Percentiles rank a stretch among this genome's conserved stretches.
Conservation (phyloP, 1,284 basidiomycete genomes). For the Ustilago shanxiensis region DNA sequence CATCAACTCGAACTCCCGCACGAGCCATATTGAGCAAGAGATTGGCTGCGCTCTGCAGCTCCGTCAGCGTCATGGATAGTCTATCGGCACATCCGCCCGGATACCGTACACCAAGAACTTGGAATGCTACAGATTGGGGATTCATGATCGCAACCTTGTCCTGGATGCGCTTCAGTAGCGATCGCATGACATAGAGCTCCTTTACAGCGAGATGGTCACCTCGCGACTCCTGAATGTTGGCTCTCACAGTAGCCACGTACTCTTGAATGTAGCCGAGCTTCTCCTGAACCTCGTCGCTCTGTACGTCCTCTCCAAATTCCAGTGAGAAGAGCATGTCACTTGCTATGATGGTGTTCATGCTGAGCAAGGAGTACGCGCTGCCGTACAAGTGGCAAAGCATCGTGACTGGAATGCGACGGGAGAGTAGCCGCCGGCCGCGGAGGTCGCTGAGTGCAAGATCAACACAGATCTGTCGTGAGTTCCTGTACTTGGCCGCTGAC, state of each 20-base stretch:
- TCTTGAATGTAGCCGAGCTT: slow-evolving; percentile 47
- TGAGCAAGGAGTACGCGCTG: slow-evolving; percentile 45
- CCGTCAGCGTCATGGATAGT: slow-evolving; percentile 38
- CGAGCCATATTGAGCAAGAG: slow-evolving; percentile 48
- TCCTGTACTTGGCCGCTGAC: slow-evolving; percentile 23
- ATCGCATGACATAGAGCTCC: slow-evolving; percentile 49
- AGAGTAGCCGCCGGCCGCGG: slow-evolving; percentile 38
- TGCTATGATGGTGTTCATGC: slow-evolving; percentile 52
- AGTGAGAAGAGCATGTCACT: slow-evolving; percentile 44
- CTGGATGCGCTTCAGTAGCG: slow-evolving; percentile 44
- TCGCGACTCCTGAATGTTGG: slow-evolving; percentile 50
- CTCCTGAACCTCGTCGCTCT: slow-evolving; percentile 38
- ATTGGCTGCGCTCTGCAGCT: slow-evolving; percentile 43
- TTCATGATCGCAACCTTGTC: slow-evolving; percentile 44
- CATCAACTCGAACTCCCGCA: slow-evolving; percentile 43
- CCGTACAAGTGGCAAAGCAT: slow-evolving; percentile 49
- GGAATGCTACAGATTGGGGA: slow-evolving; percentile 43
- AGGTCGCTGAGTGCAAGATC: slow-evolving; percentile 39
- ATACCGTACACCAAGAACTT: slow-evolving; percentile 42
- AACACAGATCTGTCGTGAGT: slow-evolving; percentile 46
- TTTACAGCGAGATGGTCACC: slow-evolving; percentile 48
- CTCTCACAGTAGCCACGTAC: slow-evolving; percentile 39
- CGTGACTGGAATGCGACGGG: slow-evolving; percentile 40
- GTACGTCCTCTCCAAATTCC: slow-evolving; percentile 29
- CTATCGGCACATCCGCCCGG: slow-evolving; percentile 43